These are phyloP conservation scores for Moesziomyces sp. DNA, from an alignment of 1,284 basidiomycete genomes.

Conservation along the genomic window DNA sequence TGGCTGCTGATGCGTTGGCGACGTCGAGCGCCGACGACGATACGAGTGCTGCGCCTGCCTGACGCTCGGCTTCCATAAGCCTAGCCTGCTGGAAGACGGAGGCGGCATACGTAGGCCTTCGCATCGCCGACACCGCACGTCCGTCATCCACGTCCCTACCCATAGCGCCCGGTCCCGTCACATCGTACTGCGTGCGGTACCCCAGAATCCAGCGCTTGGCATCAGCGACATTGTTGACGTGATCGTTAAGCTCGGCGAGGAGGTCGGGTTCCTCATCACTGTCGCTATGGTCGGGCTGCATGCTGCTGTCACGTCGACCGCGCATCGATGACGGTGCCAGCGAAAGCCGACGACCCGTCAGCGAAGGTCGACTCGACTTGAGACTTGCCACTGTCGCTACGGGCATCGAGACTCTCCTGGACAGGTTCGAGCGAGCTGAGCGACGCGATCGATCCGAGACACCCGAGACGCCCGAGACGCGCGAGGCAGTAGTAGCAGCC, in stretches of 20 bases:
- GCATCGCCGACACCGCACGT: constrained; percentile 16
- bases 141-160: constrained; percentile 21
- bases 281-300: constrained; percentile 11
- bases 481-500: constrained; percentile 9
- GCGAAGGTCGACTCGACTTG: constrained; percentile 3
- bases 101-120: constrained; percentile 36
- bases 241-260: constrained; percentile 13
- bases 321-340: constrained; percentile 10
- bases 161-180: neutral
- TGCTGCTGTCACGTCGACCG: neutral
- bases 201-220: constrained; percentile 26
- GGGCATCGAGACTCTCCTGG: constrained; percentile 19
- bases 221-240: constrained; percentile 21
- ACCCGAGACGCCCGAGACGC: neutral
- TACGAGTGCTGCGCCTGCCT: constrained; percentile 4
- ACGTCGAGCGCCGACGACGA: constrained; percentile 6
- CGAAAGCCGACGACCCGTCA: constrained; percentile 6
- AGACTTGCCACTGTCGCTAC: neutral
- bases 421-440: constrained; percentile 7
- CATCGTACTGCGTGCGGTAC: constrained; percentile 1
- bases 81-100: constrained; percentile 40
- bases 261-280: constrained; percentile 14
- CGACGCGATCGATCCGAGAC: constrained; percentile 4
- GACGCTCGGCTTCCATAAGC: constrained; percentile 31
- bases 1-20: neutral